phyloP scores from a whole-genome alignment of 192 early-diverging fungal species.

The Coemansia sp. region DNA sequence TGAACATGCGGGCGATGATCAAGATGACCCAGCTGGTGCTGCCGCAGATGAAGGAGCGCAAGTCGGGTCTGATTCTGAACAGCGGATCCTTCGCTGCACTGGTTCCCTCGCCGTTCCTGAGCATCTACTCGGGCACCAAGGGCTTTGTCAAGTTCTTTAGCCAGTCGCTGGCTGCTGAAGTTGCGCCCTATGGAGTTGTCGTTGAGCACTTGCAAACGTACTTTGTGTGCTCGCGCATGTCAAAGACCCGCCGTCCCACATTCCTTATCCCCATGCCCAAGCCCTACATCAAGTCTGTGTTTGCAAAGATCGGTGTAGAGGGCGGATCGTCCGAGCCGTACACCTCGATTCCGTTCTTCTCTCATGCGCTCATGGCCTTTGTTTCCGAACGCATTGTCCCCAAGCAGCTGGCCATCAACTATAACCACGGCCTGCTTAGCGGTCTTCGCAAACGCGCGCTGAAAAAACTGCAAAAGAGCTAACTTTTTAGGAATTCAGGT shows the following conservation, averaged over 20 bases:
- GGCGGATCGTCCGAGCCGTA: constrained; percentile 64
- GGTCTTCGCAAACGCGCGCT: constrained; percentile 50
- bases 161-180: constrained; percentile 82
- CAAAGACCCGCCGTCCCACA: constrained; percentile 82
- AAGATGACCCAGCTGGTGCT: constrained; percentile 75
- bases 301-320: constrained; percentile 67
- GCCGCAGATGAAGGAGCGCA: constrained; percentile 75
- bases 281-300: constrained; percentile 70
- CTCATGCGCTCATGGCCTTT: constrained; percentile 48
- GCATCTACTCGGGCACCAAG: constrained; percentile 92
- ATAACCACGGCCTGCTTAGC: constrained; percentile 40
- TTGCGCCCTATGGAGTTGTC: constrained; percentile 64
- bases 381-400: constrained; percentile 31
- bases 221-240: constrained; percentile 95
- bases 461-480: constrained; percentile 27
- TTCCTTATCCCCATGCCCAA: constrained; percentile 77
- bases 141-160: constrained; percentile 89
- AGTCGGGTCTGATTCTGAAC: constrained; percentile 86
- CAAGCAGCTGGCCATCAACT: constrained; percentile 38
- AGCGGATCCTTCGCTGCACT: constrained; percentile 86
- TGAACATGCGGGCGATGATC: constrained; percentile 84
- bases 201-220: constrained; percentile 94
- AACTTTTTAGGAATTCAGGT: constrained; percentile 17
- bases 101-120: constrained; percentile 78
- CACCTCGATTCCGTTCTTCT: constrained; percentile 43